These are phyloP conservation scores for Myrica gale DNA, from an alignment of 306 rosid species.

Conservation along the genomic window DNA sequence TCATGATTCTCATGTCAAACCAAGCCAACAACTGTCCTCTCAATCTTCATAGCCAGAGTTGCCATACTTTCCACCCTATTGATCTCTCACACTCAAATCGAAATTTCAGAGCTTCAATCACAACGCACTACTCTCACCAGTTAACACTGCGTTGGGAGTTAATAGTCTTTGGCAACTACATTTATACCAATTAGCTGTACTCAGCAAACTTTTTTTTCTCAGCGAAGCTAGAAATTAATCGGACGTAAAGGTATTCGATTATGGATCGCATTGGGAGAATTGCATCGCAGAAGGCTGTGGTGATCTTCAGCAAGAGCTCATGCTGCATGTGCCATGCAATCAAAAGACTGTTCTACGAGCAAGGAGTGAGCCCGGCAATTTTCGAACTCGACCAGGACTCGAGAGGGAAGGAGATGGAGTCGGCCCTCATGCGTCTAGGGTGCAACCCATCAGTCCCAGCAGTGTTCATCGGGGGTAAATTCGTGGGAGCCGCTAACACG, in stretches of 20 bases:
- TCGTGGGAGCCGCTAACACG: slow-evolving; percentile 77
- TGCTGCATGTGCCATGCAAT: slow-evolving; percentile 97
- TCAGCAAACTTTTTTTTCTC: too few species aligned
- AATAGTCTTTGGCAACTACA: too few species aligned
- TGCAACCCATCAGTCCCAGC: slow-evolving; percentile 91
- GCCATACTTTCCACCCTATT: background rate
- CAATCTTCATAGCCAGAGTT: slow-evolving; percentile 9
- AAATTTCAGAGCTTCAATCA: background rate
- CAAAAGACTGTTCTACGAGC: slow-evolving; percentile 83
- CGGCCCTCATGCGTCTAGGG: slow-evolving; percentile 80
- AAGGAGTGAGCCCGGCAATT: slow-evolving; percentile 81
- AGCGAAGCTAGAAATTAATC: too few species aligned
- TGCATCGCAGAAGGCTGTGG: slow-evolving; percentile 86
- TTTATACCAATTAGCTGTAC: background rate
- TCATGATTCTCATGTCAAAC: slow-evolving; percentile 30
- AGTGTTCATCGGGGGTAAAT: slow-evolving; percentile 79
- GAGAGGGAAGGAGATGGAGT: slow-evolving; percentile 78
- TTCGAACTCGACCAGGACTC: slow-evolving; percentile 81
- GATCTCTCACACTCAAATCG: slow-evolving; percentile 6
- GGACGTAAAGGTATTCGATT: background rate
- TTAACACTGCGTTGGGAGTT: too few species aligned
- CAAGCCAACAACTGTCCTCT: slow-evolving; percentile 7
- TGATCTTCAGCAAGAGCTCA: slow-evolving; percentile 95
- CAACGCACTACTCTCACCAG: background rate
- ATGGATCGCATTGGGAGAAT: slow-evolving; percentile 78